Evolutionary conservation across 352 stramenopile genomes (phyloP), one percentile per base, ranked within the genome.

Genomic region (Pythium aristosporum): DNA sequence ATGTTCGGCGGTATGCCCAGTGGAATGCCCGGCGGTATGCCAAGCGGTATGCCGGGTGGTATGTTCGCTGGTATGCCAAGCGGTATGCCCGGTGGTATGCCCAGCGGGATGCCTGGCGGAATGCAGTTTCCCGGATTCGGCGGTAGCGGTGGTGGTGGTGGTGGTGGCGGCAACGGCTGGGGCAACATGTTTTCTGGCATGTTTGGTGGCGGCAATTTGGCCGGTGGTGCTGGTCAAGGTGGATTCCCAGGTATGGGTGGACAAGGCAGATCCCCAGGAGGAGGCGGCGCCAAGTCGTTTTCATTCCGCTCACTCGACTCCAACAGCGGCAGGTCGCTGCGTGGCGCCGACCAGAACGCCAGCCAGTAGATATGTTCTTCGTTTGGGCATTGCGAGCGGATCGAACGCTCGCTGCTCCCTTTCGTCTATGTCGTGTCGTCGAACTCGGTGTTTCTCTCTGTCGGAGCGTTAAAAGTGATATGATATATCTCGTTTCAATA

Each of bases 221-320:
- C 18, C 20, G 50, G 49, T n/a, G 34, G 28, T 21, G 28, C 10
- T 43, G 16, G 16, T 28, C 16, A 23, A 25, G 42, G 42, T 18
- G 49, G 49, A 16, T 28, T 16, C 18, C 49, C 37, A n/a, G n/a
- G n/a, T n/a, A n/a, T n/a, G 23, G 51, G 51, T 7, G 51, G 49
- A 18, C 30, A 42, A 16, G 49, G 49, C 16, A 30, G 36, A 16
- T 18, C 10, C 34, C 30, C 50, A 9, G 49, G 49, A 5, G 49
- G 30, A 7, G 49, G 23, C 18, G 44, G 57, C 2, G 42, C 30
- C 32, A 54, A 57, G 36, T 58, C 57, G 57, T 65, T 51, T 36
- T 56, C 44, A 37, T 65, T 65, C 37, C 11, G 39, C 36, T 44
- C 28, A 25, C 42, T 61, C 20, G 44, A 53, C 55, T 36, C 42